Conservation (phyloP, 495 filamentous ascomycete genomes). For the Alectoria sarmentosa region DNA sequence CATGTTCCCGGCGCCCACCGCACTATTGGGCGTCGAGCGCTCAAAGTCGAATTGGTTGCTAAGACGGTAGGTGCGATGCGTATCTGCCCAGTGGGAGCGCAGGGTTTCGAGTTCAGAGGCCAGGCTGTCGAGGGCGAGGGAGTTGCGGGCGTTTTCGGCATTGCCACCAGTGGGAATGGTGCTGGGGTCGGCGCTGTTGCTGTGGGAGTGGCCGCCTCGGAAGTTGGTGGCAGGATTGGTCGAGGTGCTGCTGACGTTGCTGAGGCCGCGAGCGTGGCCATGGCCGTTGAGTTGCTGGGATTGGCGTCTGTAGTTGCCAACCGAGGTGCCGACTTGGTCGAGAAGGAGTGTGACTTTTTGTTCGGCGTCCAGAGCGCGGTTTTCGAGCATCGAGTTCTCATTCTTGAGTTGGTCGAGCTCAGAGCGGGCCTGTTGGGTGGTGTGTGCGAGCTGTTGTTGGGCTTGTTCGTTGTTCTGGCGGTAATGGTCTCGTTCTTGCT, state of each 20-base stretch:
- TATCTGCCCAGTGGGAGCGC: slow-evolving; percentile 88
- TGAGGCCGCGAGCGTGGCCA: slow-evolving; percentile 28
- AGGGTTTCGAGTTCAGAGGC: slow-evolving; percentile 86
- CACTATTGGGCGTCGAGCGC: slow-evolving; percentile 49
- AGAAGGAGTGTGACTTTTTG: slow-evolving; percentile 86
- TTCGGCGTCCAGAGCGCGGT: slow-evolving; percentile 81
- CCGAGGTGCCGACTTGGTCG: slow-evolving; percentile 86
- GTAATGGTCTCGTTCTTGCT: slow-evolving; percentile 61
- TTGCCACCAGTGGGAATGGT: slow-evolving; percentile 33
- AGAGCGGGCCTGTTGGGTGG: slow-evolving; percentile 48
- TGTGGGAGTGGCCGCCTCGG: slow-evolving; percentile 19
- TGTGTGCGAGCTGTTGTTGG: slow-evolving; percentile 49
- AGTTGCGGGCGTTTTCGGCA: slow-evolving; percentile 59
- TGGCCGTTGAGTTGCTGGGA: slow-evolving; percentile 44
- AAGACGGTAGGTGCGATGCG: slow-evolving; percentile 86
- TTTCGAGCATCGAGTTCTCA: slow-evolving; percentile 73
- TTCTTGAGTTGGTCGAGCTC: slow-evolving; percentile 76
- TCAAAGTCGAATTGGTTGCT: slow-evolving; percentile 86
- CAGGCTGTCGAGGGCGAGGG: slow-evolving; percentile 80
- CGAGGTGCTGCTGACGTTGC: slow-evolving; percentile 34
- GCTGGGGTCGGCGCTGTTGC: slow-evolving; percentile 33
- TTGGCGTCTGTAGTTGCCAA: slow-evolving; percentile 89
- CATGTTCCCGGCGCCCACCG: slow-evolving; percentile 42
- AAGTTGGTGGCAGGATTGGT: slow-evolving; percentile 15
- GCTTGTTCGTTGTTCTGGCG: slow-evolving; percentile 48